A percentile compares a stretch with the other conserved stretches of the same genome.
phyloP scores from a whole-genome alignment of 139 green algal species.

The Tetraselmis chui region DNA sequence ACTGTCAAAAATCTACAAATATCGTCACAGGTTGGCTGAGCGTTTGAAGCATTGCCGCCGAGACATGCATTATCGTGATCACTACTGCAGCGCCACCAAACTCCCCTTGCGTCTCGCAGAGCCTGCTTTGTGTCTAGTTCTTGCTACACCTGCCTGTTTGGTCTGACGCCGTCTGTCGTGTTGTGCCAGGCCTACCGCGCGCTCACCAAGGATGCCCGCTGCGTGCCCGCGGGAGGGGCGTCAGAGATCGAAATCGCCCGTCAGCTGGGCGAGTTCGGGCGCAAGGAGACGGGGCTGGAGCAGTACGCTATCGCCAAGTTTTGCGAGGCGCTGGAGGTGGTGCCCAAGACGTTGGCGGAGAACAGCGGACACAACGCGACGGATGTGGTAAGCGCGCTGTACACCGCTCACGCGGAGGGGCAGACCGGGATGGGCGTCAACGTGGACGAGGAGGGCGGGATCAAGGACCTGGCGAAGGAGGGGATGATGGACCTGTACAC shows the following conservation, averaged over 20 bases:
- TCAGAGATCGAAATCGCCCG: conserved; percentile 87
- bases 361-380: conserved; percentile 97
- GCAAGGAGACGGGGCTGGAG: conserved; percentile 90
- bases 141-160: no score
- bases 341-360: conserved; percentile 98
- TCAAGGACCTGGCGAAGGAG: conserved; percentile 94
- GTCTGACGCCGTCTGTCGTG: no score
- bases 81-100: no score
- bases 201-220: no score
- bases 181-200: no score
- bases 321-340: conserved; percentile 94
- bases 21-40: no score
- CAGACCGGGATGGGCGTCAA: conserved; percentile 67
- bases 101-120: no score
- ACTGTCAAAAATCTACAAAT: no score
- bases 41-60: no score
- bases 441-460: conserved; percentile 66
- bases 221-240: no score
- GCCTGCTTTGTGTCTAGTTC: no score
- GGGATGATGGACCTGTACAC: conserved; percentile 94
- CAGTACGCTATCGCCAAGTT: conserved; percentile 85
- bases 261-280: conserved; percentile 78
- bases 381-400: conserved; percentile 95
- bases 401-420: conserved; percentile 77
- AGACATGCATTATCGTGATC: no score